Evolutionary conservation across 2,329 filamentous ascomycete genomes (phyloP).

Genomic region (Domatiomyces globalis): DNA sequence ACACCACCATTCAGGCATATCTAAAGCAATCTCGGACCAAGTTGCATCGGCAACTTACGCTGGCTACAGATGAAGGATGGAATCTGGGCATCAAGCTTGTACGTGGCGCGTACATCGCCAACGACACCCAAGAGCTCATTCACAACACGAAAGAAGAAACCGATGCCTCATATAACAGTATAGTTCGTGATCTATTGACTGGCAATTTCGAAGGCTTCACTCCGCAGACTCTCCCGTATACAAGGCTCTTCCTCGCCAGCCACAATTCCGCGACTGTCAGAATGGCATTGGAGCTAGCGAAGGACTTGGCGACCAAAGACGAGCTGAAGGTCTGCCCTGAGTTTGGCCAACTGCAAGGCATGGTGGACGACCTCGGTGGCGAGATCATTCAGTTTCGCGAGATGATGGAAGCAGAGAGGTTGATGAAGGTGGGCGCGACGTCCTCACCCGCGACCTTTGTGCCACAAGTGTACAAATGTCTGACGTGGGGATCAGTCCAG

Average conservation of each 20-base stretch:
- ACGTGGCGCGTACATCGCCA: slow-evolving; percentile 39
- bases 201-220: slow-evolving; percentile 26
- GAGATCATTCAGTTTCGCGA: slow-evolving; percentile 27
- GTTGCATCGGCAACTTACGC: slow-evolving; percentile 32
- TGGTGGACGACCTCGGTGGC: slow-evolving; percentile 82
- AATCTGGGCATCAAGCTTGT: slow-evolving; percentile 40
- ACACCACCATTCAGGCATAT: slow-evolving; percentile 41
- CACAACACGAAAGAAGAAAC: slow-evolving; percentile 35
- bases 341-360: slow-evolving; percentile 79
- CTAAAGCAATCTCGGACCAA: slow-evolving; percentile 35
- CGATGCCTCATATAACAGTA: slow-evolving; percentile 41
- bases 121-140: slow-evolving; percentile 33
- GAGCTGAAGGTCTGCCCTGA: slow-evolving; percentile 32
- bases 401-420: slow-evolving; percentile 10
- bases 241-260: slow-evolving; percentile 40
- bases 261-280: slow-evolving; percentile 43
- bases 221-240: slow-evolving; percentile 19
- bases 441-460: slow-evolving; percentile 16
- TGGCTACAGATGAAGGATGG: slow-evolving; percentile 35
- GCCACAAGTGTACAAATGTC: slow-evolving; percentile 43
- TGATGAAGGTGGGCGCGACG: slow-evolving; percentile 20
- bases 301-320: slow-evolving; percentile 33
- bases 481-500: slow-evolving; percentile 45
- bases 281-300: slow-evolving; percentile 35
- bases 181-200: slow-evolving; percentile 40